phyloP scores from a whole-genome alignment of 495 filamentous ascomycete species.

The Chaetomium tenue region DNA sequence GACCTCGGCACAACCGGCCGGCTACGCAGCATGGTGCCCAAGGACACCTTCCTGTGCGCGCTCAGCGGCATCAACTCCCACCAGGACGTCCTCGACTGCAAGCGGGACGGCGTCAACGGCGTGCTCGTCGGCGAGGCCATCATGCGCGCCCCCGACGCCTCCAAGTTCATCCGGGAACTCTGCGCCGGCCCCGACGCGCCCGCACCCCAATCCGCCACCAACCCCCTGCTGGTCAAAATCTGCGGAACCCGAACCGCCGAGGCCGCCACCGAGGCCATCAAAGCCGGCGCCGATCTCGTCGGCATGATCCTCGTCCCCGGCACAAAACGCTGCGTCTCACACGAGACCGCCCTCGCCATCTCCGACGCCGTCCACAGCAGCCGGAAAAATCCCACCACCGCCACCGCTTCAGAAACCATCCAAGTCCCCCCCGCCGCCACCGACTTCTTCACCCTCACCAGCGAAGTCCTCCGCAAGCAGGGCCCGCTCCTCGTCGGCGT shows the following conservation, averaged over 20 bases:
- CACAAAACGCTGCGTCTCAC: conserved; percentile 71
- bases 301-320: conserved; percentile 89
- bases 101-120: conserved; percentile 84
- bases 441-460: conserved; percentile 47
- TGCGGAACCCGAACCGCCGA: conserved; percentile 89
- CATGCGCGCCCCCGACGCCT: conserved; percentile 83
- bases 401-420: conserved; percentile 50
- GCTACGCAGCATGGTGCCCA: conserved; percentile 78
- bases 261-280: conserved; percentile 73
- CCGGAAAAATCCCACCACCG: conserved; percentile 26
- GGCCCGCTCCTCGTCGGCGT: conserved; percentile 87
- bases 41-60: conserved; percentile 86
- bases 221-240: conserved; percentile 76
- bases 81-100: conserved; percentile 86
- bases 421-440: conserved; percentile 33
- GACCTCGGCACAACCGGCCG: conserved; percentile 92
- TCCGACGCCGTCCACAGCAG: conserved; percentile 67
- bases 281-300: conserved; percentile 86
- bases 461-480: conserved; percentile 36
- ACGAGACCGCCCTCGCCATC: conserved; percentile 75
- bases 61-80: conserved; percentile 90
- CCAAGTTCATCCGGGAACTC: conserved; percentile 73
- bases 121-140: conserved; percentile 94
- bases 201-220: conserved; percentile 29
- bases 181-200: conserved; percentile 56